Percentiles rank a stretch among this genome's conserved stretches.
phyloP scores from a whole-genome alignment of 768 basidiomycete genomes.

The Dictyophora rubrovolvata region DNA sequence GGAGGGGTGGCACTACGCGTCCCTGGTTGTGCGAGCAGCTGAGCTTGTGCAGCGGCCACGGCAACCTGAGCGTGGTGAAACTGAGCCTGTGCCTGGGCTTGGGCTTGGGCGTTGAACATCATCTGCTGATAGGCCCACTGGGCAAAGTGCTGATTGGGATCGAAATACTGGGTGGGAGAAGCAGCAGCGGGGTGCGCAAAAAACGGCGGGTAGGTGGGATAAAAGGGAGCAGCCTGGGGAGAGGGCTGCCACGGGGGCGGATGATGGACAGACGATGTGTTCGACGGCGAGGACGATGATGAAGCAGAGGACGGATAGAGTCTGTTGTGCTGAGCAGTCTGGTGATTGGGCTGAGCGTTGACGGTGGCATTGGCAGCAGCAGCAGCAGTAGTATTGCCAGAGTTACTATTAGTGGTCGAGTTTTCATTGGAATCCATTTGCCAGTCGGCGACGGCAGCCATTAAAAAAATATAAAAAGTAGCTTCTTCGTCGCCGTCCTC shows the following conservation, averaged over 20 bases:
- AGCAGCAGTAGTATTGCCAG: not conserved
- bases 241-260: conserved; percentile 37
- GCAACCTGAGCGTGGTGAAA: conserved; percentile 18
- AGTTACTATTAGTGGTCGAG: not conserved
- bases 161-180: conserved; percentile 54
- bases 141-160: conserved; percentile 68
- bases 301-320: no score
- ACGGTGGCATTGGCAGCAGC: no score
- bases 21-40: not conserved
- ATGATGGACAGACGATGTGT: conserved; percentile 10
- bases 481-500: not conserved
- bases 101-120: conserved; percentile 61
- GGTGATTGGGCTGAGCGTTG: not conserved
- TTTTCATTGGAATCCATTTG: not conserved
- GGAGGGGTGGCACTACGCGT: not conserved
- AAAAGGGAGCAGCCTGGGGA: conserved; percentile 57
- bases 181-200: conserved; percentile 33
- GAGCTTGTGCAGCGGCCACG: conserved; percentile 4
- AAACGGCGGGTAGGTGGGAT: conserved; percentile 62
- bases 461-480: not conserved
- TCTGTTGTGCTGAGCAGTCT: not conserved
- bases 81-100: conserved; percentile 32
- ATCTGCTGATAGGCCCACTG: conserved; percentile 91
- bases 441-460: not conserved
- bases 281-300: not conserved